These are phyloP conservation scores for Apodospora peruviana DNA, from an alignment of 495 filamentous ascomycete genomes.

Conservation along the genomic window DNA sequence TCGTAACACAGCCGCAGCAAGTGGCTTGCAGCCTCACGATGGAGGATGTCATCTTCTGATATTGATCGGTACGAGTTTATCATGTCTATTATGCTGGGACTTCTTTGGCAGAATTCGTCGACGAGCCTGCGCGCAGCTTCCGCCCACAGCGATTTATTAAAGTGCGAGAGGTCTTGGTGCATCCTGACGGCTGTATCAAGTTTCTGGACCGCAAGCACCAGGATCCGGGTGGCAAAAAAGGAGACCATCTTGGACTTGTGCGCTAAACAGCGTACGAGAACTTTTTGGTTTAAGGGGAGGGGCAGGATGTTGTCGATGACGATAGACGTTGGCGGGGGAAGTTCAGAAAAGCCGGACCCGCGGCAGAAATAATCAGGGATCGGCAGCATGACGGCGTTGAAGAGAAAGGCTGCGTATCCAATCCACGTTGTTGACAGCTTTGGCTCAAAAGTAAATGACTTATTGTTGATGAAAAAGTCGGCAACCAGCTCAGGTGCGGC, in stretches of 20 bases:
- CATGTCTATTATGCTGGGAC: conserved; percentile 72
- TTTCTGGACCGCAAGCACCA: conserved; percentile 75
- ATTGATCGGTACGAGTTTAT: conserved; percentile 63
- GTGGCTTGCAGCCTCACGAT: conserved; percentile 70
- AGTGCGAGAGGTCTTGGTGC: conserved; percentile 43
- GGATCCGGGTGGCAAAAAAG: conserved; percentile 73
- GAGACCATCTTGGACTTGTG: conserved; percentile 68
- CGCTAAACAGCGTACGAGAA: conserved; percentile 69
- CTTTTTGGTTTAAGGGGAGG: conserved; percentile 71
- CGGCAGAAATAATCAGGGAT: conserved; percentile 64
- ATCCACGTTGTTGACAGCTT: conserved; percentile 91
- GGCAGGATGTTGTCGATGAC: conserved; percentile 84
- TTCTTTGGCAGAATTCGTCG: conserved; percentile 69
- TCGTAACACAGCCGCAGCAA: conserved; percentile 76
- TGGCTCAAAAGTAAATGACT: conserved; percentile 79
- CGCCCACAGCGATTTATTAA: conserved; percentile 51
- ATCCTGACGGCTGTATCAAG: conserved; percentile 52
- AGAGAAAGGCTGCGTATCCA: conserved; percentile 82
- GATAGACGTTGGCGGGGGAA: conserved; percentile 70
- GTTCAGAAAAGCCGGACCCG: conserved; percentile 43
- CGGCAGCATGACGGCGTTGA: conserved; percentile 67
- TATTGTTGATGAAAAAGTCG: conserved; percentile 75
- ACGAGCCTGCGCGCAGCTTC: conserved; percentile 59
- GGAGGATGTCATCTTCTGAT: conserved; percentile 60
- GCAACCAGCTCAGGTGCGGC: conserved; percentile 78